These are phyloP conservation scores for Pleurotus platypus DNA, from an alignment of 768 basidiomycete species.

Conservation along the genomic window DNA sequence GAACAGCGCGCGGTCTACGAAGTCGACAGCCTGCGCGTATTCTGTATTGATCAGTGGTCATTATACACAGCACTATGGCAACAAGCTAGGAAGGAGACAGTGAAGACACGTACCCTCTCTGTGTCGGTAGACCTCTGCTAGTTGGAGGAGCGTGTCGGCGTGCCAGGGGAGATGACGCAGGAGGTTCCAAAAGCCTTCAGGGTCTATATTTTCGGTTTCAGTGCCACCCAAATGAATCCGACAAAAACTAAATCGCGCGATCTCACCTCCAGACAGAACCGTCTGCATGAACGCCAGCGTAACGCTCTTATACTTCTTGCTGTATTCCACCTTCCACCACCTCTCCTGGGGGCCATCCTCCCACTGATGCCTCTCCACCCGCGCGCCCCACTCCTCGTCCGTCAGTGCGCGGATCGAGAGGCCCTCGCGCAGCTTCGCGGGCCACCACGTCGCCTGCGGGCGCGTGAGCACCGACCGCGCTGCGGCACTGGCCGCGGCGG, in stretches of 20 bases:
- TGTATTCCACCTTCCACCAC: slow-evolving; percentile 90
- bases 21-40: slow-evolving; percentile 80
- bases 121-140: slow-evolving; percentile 82
- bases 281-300: slow-evolving; percentile 78
- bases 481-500: slow-evolving; percentile 11
- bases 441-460: slow-evolving; percentile 75
- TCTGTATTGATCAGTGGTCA: slow-evolving; percentile 39
- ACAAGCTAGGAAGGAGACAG: too few species aligned
- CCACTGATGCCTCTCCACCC: slow-evolving; percentile 35
- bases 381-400: slow-evolving; percentile 47
- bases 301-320: slow-evolving; percentile 77
- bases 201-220: slow-evolving; percentile 42
- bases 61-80: too few species aligned
- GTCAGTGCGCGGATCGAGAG: slow-evolving; percentile 59
- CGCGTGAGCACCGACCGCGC: slow-evolving; percentile 73
- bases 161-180: slow-evolving; percentile 86
- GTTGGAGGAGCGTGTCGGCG: slow-evolving; percentile 84
- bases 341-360: slow-evolving; percentile 52
- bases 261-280: slow-evolving; percentile 78
- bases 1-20: slow-evolving; percentile 89
- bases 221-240: not conserved
- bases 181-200: slow-evolving; percentile 73
- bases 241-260: not conserved
- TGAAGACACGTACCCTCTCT: slow-evolving; percentile 65
- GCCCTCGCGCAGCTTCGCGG: slow-evolving; percentile 66